Base-by-base conservation (phyloP, 2,329 filamentous ascomycete genomes). In the Hypoxylon sp. region DNA sequence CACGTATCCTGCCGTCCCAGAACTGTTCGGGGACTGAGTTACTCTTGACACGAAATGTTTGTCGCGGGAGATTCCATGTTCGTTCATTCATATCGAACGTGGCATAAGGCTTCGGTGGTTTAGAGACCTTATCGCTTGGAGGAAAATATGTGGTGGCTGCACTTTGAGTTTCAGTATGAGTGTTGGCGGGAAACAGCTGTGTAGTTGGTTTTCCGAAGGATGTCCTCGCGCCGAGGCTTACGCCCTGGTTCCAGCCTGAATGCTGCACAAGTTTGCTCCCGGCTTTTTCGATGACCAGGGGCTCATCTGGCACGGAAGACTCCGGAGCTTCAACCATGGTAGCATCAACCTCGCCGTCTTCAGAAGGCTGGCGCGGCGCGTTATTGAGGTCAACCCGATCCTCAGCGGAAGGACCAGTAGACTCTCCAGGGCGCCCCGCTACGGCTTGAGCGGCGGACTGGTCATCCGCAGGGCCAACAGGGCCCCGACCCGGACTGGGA, bases 211-310 rank as follows among this genome's bases (percentile, higher is more conserved):
- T 62, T 6, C 65, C 64, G 54, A 74, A 75, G 9, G 70, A 69
- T 9, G 71, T 72, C 36, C 73, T 70, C 14, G 61, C 65, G n/a
- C 70, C 72, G 46, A 72, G 44, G 42, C 61, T 65, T 24, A 74
- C 48, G 6, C 72, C 72, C 1, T 64, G 69, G 51, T 75, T 74
- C 69, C 69, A 73, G 16, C 70, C 65, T 11, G 62, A 45, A 22
- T 65, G 62, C 33, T 66, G 50, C 28, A 51, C 32, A 53, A 64
- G 36, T 32, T 40, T 48, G 48, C 36, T 16, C 4, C 48, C 57
- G 24, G 54, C 11, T 38, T 56, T 63, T 42, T 70, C 65, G 12
- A 65, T 52, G 33, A 58, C 59, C 42, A 60, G 65, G 20, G 48
- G 45, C 8, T 61, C 36, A 54, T 44, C 51, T 45, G 28, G 42